phyloP scores from a whole-genome alignment of 2,329 filamentous ascomycete species.

The Trichoderma citrinoviride region DNA sequence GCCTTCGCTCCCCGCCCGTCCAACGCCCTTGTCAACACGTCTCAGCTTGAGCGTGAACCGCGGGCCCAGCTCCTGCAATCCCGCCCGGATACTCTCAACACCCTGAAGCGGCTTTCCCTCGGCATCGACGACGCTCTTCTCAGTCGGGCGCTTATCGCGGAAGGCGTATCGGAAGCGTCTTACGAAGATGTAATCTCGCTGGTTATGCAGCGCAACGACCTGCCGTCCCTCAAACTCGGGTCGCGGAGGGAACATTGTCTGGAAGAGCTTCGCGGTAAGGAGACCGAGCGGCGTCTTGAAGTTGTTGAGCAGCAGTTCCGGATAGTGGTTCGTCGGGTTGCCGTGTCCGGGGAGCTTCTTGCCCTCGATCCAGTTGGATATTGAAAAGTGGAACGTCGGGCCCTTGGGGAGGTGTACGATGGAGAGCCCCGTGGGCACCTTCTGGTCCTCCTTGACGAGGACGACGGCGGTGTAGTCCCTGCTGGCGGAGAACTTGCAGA shows the following conservation, averaged over 20 bases:
- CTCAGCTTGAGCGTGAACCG: constrained; percentile 75
- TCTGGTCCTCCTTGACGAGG: constrained; percentile 84
- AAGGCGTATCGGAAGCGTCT: constrained; percentile 89
- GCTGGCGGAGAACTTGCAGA: constrained; percentile 78
- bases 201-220: constrained; percentile 89
- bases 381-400: constrained; percentile 88
- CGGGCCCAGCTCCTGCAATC: constrained; percentile 86
- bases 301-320: constrained; percentile 87
- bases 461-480: constrained; percentile 80
- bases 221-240: constrained; percentile 85
- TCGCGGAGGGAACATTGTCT: constrained; percentile 58
- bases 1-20: constrained; percentile 64
- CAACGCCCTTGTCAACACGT: constrained; percentile 86
- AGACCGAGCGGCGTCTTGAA: constrained; percentile 92
- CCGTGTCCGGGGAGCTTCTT: constrained; percentile 84
- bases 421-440: constrained; percentile 77
- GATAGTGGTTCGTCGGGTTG: constrained; percentile 84
- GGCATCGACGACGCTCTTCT: constrained; percentile 78
- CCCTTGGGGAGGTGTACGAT: constrained; percentile 80
- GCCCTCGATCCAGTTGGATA: constrained; percentile 87
- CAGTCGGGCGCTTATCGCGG: constrained; percentile 78
- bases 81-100: constrained; percentile 79
- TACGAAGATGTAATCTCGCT: constrained; percentile 94
- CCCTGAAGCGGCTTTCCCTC: constrained; percentile 83
- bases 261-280: constrained; percentile 79